Percentiles rank a stretch among this genome's conserved stretches.
These are phyloP conservation scores for Tilletia indica DNA, from an alignment of 1,284 basidiomycete genomes.

Conservation along the genomic window DNA sequence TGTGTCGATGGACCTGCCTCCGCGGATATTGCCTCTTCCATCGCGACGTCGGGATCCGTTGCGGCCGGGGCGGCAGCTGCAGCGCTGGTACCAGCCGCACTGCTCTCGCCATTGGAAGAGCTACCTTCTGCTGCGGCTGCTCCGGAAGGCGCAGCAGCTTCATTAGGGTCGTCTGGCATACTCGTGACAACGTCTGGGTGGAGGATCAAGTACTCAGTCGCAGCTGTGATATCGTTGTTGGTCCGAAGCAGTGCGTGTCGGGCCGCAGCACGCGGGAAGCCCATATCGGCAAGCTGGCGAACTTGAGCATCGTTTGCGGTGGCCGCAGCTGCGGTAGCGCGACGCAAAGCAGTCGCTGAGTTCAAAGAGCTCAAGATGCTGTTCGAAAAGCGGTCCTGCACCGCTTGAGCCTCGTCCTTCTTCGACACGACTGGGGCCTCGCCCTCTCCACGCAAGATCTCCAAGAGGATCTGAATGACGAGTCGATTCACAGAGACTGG, in stretches of 20 bases:
- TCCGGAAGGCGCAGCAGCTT: neutral
- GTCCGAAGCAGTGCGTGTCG: slow-evolving; percentile 78
- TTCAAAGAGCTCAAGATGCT: slow-evolving; percentile 13
- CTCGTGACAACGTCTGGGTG: slow-evolving; percentile 39
- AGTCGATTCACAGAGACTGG: slow-evolving; percentile 62
- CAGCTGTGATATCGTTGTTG: slow-evolving; percentile 83
- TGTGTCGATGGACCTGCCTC: slow-evolving; percentile 22
- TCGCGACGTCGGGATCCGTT: slow-evolving; percentile 13
- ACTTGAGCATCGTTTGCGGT: slow-evolving; percentile 61
- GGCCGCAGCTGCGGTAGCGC: neutral
- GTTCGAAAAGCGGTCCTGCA: slow-evolving; percentile 3
- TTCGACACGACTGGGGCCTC: slow-evolving; percentile 24
- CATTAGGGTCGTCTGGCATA: slow-evolving; percentile 23
- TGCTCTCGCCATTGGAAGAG: slow-evolving; percentile 40
- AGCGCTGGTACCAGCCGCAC: slow-evolving; percentile 60
- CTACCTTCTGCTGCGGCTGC: slow-evolving; percentile 13
- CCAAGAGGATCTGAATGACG: slow-evolving; percentile 75
- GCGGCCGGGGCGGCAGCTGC: slow-evolving; percentile 38
- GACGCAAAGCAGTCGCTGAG: neutral
- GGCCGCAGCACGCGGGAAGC: slow-evolving; percentile 81
- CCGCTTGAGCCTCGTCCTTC: slow-evolving; percentile 25
- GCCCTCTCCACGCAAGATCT: slow-evolving; percentile 75
- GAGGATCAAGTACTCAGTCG: slow-evolving; percentile 81
- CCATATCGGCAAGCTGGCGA: slow-evolving; percentile 88
- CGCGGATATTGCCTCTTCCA: neutral